phyloP scores from a whole-genome alignment of 2,329 filamentous ascomycete species.

The Xylariomycetidae sp. region DNA sequence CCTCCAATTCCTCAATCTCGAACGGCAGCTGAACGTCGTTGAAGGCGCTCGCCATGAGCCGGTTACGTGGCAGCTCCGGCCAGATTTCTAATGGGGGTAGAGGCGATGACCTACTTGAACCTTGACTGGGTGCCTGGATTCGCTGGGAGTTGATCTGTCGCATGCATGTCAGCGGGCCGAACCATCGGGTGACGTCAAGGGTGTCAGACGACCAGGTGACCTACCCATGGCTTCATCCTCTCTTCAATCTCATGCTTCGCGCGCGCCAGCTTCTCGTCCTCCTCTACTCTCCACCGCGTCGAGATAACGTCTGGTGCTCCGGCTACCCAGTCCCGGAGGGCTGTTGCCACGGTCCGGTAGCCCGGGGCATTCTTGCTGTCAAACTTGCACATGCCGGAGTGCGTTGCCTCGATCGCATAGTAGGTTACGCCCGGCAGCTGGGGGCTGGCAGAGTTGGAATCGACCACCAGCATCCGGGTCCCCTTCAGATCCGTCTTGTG shows the following conservation, averaged over 20 bases:
- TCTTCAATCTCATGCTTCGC: slow-evolving; percentile 40
- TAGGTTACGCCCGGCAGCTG: slow-evolving; percentile 63
- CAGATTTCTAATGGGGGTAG: slow-evolving; percentile 16
- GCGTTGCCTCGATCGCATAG: slow-evolving; percentile 51
- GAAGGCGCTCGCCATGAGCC: slow-evolving; percentile 18
- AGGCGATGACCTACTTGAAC: slow-evolving; percentile 24
- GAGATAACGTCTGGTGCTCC: slow-evolving; percentile 49
- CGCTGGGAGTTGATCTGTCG: slow-evolving; percentile 24
- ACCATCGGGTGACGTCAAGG: neutral
- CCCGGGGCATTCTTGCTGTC: slow-evolving; percentile 57
- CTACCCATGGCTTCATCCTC: slow-evolving; percentile 35
- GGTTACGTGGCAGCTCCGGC: slow-evolving; percentile 14
- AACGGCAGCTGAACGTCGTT: slow-evolving; percentile 22
- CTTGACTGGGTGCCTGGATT: slow-evolving; percentile 17
- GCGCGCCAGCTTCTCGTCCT: slow-evolving; percentile 42
- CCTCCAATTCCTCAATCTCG: slow-evolving; percentile 27
- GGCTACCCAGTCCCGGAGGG: slow-evolving; percentile 44
- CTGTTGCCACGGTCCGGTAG: slow-evolving; percentile 47
- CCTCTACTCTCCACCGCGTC: slow-evolving; percentile 55
- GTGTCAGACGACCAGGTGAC: too few relatives aligned
- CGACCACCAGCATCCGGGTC: slow-evolving; percentile 59
- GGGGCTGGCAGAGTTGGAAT: slow-evolving; percentile 63
- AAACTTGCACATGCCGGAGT: slow-evolving; percentile 36
- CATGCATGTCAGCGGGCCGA: slow-evolving; percentile 12
- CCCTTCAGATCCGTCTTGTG: slow-evolving; percentile 64